Evolutionary conservation across 768 basidiomycete genomes (phyloP), one percentile per base, ranked within the genome.

Genomic region (Termitomyces sp.): DNA sequence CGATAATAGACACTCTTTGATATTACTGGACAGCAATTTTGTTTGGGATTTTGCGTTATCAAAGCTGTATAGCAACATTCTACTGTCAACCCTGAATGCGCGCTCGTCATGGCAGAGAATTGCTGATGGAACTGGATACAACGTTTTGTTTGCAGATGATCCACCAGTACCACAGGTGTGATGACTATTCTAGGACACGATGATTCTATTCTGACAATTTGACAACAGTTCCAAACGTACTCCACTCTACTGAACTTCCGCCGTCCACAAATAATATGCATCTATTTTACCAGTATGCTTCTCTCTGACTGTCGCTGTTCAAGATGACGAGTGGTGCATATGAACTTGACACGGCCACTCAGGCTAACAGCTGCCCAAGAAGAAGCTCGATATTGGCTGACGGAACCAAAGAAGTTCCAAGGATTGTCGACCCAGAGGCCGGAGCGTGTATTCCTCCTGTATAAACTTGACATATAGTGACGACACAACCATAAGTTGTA

Each of bases 31-130:
- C 30, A 68, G 67, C 40, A 66, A 68, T 42, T 66, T 68, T 45
- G 55, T 66, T n/a, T 68, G 63, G 67, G 66, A 68, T 39, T 68
- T 68, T 46, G 61, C 66, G 2, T 54, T 68, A 6, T 66, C 66
- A 23, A 68, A 68, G 48, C 57, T 68, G 17, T 68, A 68, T 37
- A 66, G 64, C 11, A 68, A 67, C 28, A 61, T 65, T 16, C 44
- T 68, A 17, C 50, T 66, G 27, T 67, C 66, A 1, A 66, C 62
- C 0, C 59, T 67, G 14, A 67, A 67, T 55, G 63, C 63, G 3
- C 61, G 66, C 10, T 46, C 57, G 1, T 56, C 58, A 8, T 66
- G 63, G 62, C 44, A 52, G 1, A 60, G 45, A 6, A 35, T 62
- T 23, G 56, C 55, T 3, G 61, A 61, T 11, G 60, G 52, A 28